Conservation (phyloP, 257 asterid species). For the Ocimum tenuiflorum region DNA sequence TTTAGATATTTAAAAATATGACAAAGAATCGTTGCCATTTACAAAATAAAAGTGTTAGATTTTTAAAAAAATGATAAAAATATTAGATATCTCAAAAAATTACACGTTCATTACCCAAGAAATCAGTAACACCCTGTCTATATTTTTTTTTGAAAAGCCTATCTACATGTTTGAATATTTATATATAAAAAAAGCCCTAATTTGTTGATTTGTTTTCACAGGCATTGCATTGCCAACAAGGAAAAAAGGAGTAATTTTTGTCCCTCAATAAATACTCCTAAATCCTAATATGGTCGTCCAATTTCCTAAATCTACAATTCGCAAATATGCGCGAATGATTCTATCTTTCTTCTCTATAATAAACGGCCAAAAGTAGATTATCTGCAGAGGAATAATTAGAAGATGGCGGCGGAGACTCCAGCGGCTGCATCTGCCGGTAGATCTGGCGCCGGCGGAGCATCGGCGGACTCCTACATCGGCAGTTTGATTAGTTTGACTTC, state of each 20-base stretch:
- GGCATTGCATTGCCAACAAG: neutral
- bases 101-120: no score
- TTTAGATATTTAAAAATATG: no score
- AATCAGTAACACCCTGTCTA: no score
- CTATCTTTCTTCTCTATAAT: neutral
- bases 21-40: no score
- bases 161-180: no score
- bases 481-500: constrained; percentile 91
- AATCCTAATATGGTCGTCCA: constrained; percentile 9
- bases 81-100: no score
- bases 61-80: no score
- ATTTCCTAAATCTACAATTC: constrained; percentile 5
- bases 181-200: no score
- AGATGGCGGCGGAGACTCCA: constrained; percentile 69
- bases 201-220: no score
- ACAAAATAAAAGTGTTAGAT: no score
- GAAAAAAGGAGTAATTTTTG: neutral
- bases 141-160: no score
- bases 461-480: constrained; percentile 89
- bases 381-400: neutral
- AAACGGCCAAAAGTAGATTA: neutral
- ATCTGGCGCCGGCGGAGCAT: constrained; percentile 55
- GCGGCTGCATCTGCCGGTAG: constrained; percentile 40
- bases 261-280: neutral
- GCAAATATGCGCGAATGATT: neutral